Evolutionary conservation across 768 basidiomycete species (phyloP), one percentile per base, ranked within the genome.

Genomic region (Termitomyces bulborhizus): DNA sequence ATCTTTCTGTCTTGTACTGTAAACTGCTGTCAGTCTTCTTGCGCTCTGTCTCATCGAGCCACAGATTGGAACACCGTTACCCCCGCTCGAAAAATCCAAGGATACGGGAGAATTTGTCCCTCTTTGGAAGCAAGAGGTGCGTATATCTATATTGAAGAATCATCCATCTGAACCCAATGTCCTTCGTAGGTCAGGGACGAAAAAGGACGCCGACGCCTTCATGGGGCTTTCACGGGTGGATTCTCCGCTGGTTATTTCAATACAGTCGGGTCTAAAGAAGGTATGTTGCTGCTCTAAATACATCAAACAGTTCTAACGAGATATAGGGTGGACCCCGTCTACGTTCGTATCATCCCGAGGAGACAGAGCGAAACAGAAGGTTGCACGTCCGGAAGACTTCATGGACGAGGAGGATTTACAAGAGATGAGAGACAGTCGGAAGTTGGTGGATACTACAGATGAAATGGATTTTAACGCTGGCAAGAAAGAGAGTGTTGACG

Each of bases 391-490:
- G 0, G 92, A 96, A 69, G 93, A 97, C 66, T 98, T 92, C 66
- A 98, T 99, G 97, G 97, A 99, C 71, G 97, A 98, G 42, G 97
- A 99, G 71, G 97, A 98, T 68, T 74, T 98, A 15, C 84, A 89
- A 44, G 92, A 92, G 58, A 69, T 89, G 57, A 82, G 79, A 34
- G 91, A 93, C 40, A 82, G 81, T 60, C 77, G 85, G 61, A 82
- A 79, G 18, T 68, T 97, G 8, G 82, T 93, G 3, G 87, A 90
- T 64, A 88, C 86, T 37, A 85, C 86, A 12, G 89, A 95, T 36
- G 81, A 89, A 60, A 87, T 86, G 79, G 83, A 88, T 60, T 70
- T 85, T 43, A 67, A 82, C 0, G 82, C 79, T n/a, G 79, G 78
- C 0, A 81, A 81, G 1, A 74, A 79, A 60, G 71, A 73, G 31